Conservation (phyloP, 345 rosid species). For the Salix purpurea region DNA sequence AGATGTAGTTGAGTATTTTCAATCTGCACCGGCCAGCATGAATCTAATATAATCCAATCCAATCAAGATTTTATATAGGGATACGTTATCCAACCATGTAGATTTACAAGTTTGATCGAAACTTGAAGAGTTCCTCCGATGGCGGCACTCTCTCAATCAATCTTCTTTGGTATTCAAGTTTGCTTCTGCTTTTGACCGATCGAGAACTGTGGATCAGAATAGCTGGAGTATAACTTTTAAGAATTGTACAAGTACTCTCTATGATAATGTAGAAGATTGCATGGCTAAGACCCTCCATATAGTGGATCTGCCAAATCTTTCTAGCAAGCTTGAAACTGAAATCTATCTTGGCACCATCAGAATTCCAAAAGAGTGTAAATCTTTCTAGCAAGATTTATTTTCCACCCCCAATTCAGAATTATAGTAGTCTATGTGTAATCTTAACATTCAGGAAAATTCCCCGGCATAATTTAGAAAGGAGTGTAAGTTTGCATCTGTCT, state of each 20-base stretch:
- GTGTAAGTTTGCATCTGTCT: conserved; percentile 16
- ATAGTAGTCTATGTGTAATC: neutral
- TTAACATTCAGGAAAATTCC: neutral
- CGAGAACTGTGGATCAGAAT: neutral
- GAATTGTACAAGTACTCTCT: neutral
- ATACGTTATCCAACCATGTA: neutral
- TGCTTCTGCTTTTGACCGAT: neutral
- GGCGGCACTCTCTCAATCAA: neutral
- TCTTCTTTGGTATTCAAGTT: neutral
- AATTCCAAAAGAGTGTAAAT: neutral
- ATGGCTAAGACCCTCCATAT: neutral
- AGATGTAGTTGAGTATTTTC: neutral
- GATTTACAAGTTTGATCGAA: neutral
- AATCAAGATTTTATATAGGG: neutral
- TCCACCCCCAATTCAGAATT: neutral
- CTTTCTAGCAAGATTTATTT: neutral
- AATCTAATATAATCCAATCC: neutral
- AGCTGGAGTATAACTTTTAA: neutral
- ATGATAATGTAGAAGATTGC: neutral
- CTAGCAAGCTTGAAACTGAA: neutral
- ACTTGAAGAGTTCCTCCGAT: neutral
- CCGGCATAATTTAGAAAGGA: neutral
- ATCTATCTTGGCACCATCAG: neutral
- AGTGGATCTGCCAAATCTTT: neutral
- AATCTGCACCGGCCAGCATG: neutral